Conservation (phyloP, 805 yeast genomes). For the Starmerella kuoi region DNA sequence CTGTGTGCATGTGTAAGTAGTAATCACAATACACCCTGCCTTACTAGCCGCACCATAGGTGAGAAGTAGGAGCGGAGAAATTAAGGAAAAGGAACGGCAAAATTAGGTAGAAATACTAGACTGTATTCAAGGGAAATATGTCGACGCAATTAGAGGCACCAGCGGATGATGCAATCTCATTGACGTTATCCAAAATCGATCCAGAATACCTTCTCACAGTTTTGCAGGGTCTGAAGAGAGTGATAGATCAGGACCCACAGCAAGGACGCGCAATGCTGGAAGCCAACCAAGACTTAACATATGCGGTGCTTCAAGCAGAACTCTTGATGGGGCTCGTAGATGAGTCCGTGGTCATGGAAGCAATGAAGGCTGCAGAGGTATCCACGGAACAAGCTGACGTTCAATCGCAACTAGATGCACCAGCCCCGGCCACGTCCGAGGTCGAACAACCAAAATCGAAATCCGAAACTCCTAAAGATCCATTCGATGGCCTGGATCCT, state of each 20-base stretch:
- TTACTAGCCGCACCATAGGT: no score
- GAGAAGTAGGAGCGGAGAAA: no score
- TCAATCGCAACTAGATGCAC: constrained; percentile 1
- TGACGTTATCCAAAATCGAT: constrained; percentile 40
- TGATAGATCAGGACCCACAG: constrained; percentile 46
- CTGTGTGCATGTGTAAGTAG: no score
- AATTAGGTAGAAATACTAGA: no score
- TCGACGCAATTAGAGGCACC: constrained; percentile 18
- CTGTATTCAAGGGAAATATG: no score
- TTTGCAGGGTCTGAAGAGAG: constrained; percentile 43
- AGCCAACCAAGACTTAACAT: constrained; percentile 62
- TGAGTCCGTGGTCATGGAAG: constrained; percentile 23
- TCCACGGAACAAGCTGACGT: constrained; percentile 9
- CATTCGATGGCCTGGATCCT: constrained; percentile 24
- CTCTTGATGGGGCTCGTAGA: constrained; percentile 32
- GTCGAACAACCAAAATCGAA: background rate
- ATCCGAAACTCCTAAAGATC: constrained; percentile 1
- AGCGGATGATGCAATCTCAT: constrained; percentile 33
- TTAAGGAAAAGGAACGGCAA: no score
- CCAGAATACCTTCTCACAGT: constrained; percentile 38
- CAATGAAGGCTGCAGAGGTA: constrained; percentile 12
- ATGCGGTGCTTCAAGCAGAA: constrained; percentile 63
- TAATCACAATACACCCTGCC: no score
- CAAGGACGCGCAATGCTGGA: constrained; percentile 49
- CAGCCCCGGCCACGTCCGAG: background rate